These are phyloP conservation scores for Carex scoparia DNA, from an alignment of 176 grass and related monocot species.

Conservation along the genomic window DNA sequence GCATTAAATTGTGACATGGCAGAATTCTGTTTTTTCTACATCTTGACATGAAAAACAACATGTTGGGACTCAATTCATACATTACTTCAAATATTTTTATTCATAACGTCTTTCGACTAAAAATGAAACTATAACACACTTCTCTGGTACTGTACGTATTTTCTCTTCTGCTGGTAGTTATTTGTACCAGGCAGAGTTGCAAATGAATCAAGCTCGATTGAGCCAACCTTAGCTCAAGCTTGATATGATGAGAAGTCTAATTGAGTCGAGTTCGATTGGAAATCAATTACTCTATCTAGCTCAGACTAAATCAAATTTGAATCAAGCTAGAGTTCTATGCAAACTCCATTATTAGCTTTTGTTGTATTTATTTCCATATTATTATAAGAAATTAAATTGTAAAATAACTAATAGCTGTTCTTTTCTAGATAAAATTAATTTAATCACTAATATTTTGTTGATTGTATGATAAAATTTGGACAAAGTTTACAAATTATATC, in stretches of 20 bases:
- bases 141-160: background rate
- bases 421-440: background rate
- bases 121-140: background rate
- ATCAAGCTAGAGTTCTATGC: background rate
- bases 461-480: background rate
- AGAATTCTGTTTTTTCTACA: background rate
- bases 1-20: background rate
- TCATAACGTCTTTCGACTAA: background rate
- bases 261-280: background rate
- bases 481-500: background rate
- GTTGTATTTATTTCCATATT: background rate
- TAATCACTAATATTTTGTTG: background rate
- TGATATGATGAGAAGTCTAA: background rate
- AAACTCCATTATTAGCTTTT: background rate
- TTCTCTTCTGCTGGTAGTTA: background rate
- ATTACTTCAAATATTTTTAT: background rate
- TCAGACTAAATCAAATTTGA: background rate
- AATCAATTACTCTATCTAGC: background rate
- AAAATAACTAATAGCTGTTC: background rate
- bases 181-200: background rate
- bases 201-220: background rate
- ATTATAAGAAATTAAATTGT: background rate
- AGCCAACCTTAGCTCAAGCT: background rate
- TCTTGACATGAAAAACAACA: background rate
- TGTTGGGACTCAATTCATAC: background rate